A percentile compares a stretch with the other conserved stretches of the same genome.
Evolutionary conservation across 1,139 yeast species (phyloP).

Genomic region (Lodderomyces oxycetoniae): DNA sequence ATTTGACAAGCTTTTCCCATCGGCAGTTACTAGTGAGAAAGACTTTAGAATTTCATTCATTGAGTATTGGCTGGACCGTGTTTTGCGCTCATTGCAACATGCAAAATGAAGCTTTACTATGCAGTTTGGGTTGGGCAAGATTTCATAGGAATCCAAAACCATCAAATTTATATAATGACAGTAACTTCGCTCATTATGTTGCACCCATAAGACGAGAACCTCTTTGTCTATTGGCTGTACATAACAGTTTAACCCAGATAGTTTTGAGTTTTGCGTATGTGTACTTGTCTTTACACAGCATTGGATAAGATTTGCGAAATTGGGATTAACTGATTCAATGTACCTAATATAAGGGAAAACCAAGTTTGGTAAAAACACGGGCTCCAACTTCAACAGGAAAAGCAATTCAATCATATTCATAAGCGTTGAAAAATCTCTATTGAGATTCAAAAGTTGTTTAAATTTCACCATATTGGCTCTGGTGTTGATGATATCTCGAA

Average conservation of each 20-base stretch:
- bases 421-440: constrained; percentile 14
- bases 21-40: constrained; percentile 10
- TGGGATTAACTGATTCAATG: constrained; percentile 13
- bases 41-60: constrained; percentile 8
- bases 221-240: constrained; percentile 15
- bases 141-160: constrained; percentile 10
- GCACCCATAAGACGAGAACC: constrained; percentile 16
- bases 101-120: constrained; percentile 11
- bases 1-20: constrained; percentile 7
- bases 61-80: constrained; percentile 8
- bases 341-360: constrained; percentile 11
- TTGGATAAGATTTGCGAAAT: constrained; percentile 16
- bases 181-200: constrained; percentile 5
- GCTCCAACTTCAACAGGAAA: constrained; percentile 4
- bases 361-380: constrained; percentile 7
- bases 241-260: constrained; percentile 8
- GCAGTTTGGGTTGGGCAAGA: constrained; percentile 10
- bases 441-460: constrained; percentile 7
- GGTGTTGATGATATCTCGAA: constrained; percentile 4
- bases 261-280: constrained; percentile 2
- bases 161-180: constrained; percentile 15
- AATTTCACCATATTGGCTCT: constrained; percentile 7
- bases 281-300: constrained; percentile 8
- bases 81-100: constrained; percentile 8
- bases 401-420: constrained; percentile 11